Base-by-base conservation (phyloP, 2,329 filamentous ascomycete species). In the Talaromyces albobiverticillius region DNA sequence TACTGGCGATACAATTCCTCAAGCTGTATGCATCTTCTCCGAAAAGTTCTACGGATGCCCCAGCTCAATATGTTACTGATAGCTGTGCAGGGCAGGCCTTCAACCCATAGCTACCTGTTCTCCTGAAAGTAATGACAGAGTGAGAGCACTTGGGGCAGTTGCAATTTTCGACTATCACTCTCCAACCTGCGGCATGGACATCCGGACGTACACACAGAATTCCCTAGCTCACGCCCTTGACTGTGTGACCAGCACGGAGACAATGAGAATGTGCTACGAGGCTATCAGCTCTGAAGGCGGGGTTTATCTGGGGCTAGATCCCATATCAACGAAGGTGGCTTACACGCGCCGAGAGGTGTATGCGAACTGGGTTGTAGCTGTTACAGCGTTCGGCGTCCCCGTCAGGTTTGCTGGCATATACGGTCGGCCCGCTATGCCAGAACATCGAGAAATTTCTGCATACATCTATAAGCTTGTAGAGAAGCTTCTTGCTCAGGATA, bases 81-180 rank as follows among this genome's bases (percentile, higher is more conserved):
- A 18, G 16, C 18, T 22, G 16, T 48, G 20, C 32, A 69, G 66
- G 13, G 57, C 72, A 13, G 77, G 77, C 0, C 64, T 71, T 11
- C 65, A 56, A 0, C 69, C 74, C 4, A 71, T 80, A 14, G 67
- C 75, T 0, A 79, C 76, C 1, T 76, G 73, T 57, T 78, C 77
- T 0, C 68, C 73, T 0, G 49, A 57, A 29, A 80, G 78, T 58
- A 71, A 70, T 47, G 69, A 70, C 2, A 67, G 78, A 1, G 73
- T 72, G 16, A 65, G 68, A 38, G 54, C 54, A 0, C 71, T 67
- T 31, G 79, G 80, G 1, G 79, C 79, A 1, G 70, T 67, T 3
- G 62, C 64, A 4, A 68, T 65, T 5, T 79, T 81, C 59, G 77
- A 82, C 62, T 78, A 81, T 59, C 59, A 62, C 38, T 64, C 60